Evolutionary conservation across 257 asterid genomes (phyloP).

Genomic region (Solanum sejunctum): DNA sequence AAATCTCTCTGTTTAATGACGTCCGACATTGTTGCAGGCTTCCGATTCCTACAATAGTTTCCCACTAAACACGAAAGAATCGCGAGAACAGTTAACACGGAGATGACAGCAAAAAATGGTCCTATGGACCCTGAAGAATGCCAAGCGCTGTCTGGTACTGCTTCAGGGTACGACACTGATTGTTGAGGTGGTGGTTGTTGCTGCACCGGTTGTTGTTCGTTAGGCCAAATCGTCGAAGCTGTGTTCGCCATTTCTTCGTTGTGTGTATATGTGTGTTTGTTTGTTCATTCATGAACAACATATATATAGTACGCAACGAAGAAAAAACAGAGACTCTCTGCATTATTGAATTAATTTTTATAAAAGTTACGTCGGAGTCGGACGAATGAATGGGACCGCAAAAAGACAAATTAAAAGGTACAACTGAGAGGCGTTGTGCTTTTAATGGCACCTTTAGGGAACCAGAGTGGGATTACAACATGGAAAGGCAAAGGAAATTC

Average conservation of each 20-base stretch:
- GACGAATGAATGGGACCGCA: background rate
- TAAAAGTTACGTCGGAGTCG: background rate
- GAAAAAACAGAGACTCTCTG: background rate
- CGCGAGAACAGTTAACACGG: slow-evolving; percentile 15
- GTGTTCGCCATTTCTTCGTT: slow-evolving; percentile 10
- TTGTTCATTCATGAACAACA: background rate
- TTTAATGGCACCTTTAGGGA: background rate
- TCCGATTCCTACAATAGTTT: slow-evolving; percentile 12
- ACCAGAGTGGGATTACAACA: slow-evolving; percentile 10
- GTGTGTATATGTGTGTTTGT: background rate
- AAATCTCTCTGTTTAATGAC: slow-evolving; percentile 4
- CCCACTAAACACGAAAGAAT: slow-evolving; percentile 16
- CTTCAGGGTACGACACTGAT: slow-evolving; percentile 3
- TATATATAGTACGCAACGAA: background rate
- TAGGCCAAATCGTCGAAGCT: slow-evolving; percentile 11
- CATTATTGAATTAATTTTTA: background rate
- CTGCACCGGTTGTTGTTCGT: background rate
- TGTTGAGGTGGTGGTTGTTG: background rate
- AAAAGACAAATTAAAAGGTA: background rate
- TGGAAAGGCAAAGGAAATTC: slow-evolving; percentile 3
- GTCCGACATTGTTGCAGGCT: background rate
- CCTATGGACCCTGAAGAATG: slow-evolving; percentile 23
- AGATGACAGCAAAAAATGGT: slow-evolving; percentile 26
- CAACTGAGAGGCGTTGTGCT: background rate
- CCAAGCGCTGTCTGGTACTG: background rate